These are phyloP conservation scores for Phaeodactylum tricornutum DNA, from an alignment of 108 stramenopile genomes.

Conservation along the genomic window DNA sequence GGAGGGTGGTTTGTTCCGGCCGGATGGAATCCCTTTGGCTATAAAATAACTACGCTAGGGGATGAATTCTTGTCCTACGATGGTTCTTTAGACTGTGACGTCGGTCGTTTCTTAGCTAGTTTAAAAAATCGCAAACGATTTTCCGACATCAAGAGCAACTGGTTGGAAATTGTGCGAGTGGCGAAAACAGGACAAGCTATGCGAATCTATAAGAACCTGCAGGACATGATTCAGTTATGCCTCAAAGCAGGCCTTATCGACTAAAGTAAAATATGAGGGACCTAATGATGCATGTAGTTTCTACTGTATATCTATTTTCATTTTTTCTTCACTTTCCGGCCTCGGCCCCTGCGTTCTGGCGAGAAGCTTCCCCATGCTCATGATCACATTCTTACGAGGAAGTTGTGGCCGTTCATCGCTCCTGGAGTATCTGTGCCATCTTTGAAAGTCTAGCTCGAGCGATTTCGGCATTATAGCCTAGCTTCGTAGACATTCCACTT, in stretches of 20 bases:
- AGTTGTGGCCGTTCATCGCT: no score
- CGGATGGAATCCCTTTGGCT: constrained; percentile 72
- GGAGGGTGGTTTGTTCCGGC: constrained; percentile 39
- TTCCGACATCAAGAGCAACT: constrained; percentile 41
- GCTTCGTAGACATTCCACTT: no score
- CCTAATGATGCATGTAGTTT: no score
- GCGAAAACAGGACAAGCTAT: constrained; percentile 65
- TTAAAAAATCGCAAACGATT: constrained; percentile 39
- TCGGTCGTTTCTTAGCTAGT: constrained; percentile 61
- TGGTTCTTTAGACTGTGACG: constrained; percentile 56
- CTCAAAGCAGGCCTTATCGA: constrained; percentile 57
- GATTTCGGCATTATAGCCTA: no score
- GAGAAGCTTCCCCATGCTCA: no score
- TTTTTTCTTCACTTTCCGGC: no score
- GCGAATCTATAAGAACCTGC: constrained; percentile 54
- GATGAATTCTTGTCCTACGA: constrained; percentile 49
- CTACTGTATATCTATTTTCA: no score
- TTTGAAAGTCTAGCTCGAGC: no score
- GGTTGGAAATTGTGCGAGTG: constrained; percentile 64
- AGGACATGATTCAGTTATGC: constrained; percentile 63
- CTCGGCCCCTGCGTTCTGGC: no score
- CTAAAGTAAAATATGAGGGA: no score
- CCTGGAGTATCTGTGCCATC: no score
- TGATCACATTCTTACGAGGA: no score
- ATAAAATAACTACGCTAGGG: constrained; percentile 52